Base-by-base conservation (phyloP, 495 filamentous ascomycete species). In the Penicillium taxi region DNA sequence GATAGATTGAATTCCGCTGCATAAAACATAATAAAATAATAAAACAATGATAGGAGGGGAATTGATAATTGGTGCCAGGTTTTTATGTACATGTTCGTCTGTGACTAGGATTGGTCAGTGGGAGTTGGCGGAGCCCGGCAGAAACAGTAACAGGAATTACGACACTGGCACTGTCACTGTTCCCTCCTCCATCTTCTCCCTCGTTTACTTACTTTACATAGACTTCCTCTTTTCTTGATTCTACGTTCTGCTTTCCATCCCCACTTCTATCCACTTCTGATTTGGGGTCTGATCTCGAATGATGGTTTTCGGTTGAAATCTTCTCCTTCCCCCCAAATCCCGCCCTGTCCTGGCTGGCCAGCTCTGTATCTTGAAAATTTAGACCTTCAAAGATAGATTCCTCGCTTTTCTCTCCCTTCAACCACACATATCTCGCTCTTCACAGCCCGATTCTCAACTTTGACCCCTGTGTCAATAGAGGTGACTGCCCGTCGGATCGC, bases 401-500 rank as follows among this genome's bases (percentile, higher is more conserved):
- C n/a, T n/a, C n/a, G n/a, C n/a, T n/a, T n/a, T n/a, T n/a, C 17
- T 26, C 41, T 39, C 41, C 43, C 13, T 9, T n/a, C n/a, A n/a
- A n/a, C n/a, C n/a, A n/a, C n/a, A n/a, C n/a, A n/a, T n/a, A n/a
- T n/a, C n/a, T 50, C 44, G 35, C 39, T 42, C 26, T 33, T 6
- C 37, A 34, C 40, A 37, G 47, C 47, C 45, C 38, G 41, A 35
- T 52, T 55, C 35, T 25, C 24, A 55, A 49, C 28, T 28, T 48
- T 35, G 39, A 39, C 17, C 36, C 21, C 44, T 41, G 41, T 46
- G 41, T 52, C 50, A 49, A 55, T 49, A 44, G 55, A 40, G 50
- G 32, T 28, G 26, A 45, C 39, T 44, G 47, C 47, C 44, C 32
- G 32, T 50, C 42, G 45, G 44, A 41, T 52, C 47, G 42, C 44